Evolutionary conservation across 148 eudicot species (phyloP).

Genomic region (Cornus controversa): DNA sequence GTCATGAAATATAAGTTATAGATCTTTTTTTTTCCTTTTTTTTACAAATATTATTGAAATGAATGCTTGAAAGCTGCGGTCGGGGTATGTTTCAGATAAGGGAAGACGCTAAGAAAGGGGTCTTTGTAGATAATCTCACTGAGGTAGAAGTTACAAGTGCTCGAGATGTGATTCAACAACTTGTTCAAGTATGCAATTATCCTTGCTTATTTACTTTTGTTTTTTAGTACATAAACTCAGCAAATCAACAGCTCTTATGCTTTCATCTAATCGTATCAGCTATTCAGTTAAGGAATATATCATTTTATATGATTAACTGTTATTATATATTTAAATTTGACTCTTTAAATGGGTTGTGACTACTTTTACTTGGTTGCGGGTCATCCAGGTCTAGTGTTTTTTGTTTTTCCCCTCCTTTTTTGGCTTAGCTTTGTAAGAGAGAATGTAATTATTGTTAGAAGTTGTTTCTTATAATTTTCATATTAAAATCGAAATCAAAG

Average conservation of each 20-base stretch:
- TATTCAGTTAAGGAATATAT: too few relatives aligned
- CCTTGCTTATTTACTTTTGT: not conserved
- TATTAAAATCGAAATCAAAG: not conserved
- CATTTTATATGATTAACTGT: too few relatives aligned
- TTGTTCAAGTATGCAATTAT: slow-evolving; percentile 57
- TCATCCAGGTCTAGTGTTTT: not conserved
- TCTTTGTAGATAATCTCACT: slow-evolving; percentile 82
- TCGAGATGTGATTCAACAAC: slow-evolving; percentile 90
- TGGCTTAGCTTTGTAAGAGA: not conserved
- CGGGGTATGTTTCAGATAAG: slow-evolving; percentile 50
- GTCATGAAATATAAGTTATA: too few relatives aligned
- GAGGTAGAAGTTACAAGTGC: slow-evolving; percentile 90
- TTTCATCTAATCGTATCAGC: not conserved
- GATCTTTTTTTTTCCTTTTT: too few relatives aligned
- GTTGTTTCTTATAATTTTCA: not conserved
- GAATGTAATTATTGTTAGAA: not conserved
- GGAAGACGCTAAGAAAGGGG: slow-evolving; percentile 93
- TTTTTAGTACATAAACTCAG: not conserved
- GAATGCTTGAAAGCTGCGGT: too few relatives aligned
- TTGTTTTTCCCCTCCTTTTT: not conserved
- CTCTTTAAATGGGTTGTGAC: not conserved
- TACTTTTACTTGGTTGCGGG: not conserved
- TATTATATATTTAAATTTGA: too few relatives aligned
- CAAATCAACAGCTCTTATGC: not conserved
- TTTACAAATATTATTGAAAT: too few relatives aligned